Base-by-base conservation (phyloP, 2,329 filamentous ascomycete species). In the Phialocephala sp. region DNA sequence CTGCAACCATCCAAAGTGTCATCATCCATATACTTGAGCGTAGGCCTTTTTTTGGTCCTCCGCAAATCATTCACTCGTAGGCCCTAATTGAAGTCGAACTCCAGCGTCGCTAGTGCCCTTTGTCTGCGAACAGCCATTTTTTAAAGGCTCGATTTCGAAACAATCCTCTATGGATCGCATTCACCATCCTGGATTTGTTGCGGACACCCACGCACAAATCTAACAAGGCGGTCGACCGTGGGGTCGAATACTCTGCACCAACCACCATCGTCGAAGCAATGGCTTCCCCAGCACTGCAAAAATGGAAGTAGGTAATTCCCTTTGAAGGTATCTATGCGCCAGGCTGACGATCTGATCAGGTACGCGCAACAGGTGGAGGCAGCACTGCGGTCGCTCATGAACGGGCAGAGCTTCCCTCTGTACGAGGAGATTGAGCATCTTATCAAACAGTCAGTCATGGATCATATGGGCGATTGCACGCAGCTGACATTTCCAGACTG, bases 151-250 rank as follows among this genome's bases (percentile, higher is more conserved):
- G 57, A 39, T 60, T 60, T 59, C 47, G 56, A 39, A 22, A 56
- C 55, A 62, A 56, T 63, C 52, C 59, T 60, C 66, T 70, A 74
- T 76, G 74, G 74, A 74, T 76, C 62, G 66, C 66, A 68, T 69
- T 68, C 52, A 65, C 63, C 60, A 66, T 58, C 60, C 58, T 64
- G 69, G 68, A 67, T 73, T 71, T 73, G 50, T 35, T 27, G 72
- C 69, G 69, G 67, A 74, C 57, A 79, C 80, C 75, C 80, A 81
- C 80, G 81, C 81, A 79, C 80, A 81, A 77, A 85, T 85, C 79
- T 88, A 85, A 86, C 84, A 80, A 80, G 77, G 77, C 79, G 77
- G 79, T 79, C 77, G 80, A 82, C 82, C 81, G 81, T 82, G 80
- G 81, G 80, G 80, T 81, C 78, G 45, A 61, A 59, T 32, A 60